Percentiles rank a stretch among this genome's conserved stretches.
These are phyloP conservation scores for Conringia planisiliqua DNA, from an alignment of 345 rosid species.

Conservation along the genomic window DNA sequence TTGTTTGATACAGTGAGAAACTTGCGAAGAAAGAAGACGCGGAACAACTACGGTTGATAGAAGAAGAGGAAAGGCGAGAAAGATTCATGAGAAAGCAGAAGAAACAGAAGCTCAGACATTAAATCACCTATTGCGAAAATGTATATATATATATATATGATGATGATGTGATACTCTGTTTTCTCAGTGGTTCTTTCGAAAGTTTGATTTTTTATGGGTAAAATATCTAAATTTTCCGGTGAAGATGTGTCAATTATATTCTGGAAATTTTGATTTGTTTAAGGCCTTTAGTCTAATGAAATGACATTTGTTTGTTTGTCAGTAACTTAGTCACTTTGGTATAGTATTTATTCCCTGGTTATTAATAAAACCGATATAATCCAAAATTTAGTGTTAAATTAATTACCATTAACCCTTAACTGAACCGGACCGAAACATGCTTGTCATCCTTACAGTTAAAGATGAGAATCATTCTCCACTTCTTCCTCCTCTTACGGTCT, in stretches of 20 bases:
- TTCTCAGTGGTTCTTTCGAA: neutral
- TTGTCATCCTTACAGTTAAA: no score
- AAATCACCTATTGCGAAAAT: neutral
- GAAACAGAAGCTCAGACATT: constrained; percentile 53
- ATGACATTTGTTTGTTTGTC: neutral
- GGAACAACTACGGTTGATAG: constrained; percentile 56
- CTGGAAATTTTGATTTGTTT: neutral
- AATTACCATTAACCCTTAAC: neutral
- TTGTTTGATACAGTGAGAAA: constrained; percentile 46
- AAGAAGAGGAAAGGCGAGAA: constrained; percentile 58
- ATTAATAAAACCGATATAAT: neutral
- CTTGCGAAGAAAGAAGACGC: constrained; percentile 69
- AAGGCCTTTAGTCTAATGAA: no score
- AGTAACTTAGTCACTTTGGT: neutral
- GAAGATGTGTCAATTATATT: neutral
- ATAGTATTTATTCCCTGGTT: neutral
- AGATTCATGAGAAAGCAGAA: constrained; percentile 45
- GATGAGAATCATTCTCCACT: no score
- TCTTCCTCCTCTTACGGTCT: neutral
- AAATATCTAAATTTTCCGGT: neutral
- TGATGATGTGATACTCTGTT: neutral
- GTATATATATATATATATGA: no score
- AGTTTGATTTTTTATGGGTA: neutral
- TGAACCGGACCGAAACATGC: neutral
- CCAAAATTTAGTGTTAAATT: neutral